Base-by-base conservation (phyloP, 495 filamentous ascomycete genomes). In the Symbiotaphrina buchneri region DNA sequence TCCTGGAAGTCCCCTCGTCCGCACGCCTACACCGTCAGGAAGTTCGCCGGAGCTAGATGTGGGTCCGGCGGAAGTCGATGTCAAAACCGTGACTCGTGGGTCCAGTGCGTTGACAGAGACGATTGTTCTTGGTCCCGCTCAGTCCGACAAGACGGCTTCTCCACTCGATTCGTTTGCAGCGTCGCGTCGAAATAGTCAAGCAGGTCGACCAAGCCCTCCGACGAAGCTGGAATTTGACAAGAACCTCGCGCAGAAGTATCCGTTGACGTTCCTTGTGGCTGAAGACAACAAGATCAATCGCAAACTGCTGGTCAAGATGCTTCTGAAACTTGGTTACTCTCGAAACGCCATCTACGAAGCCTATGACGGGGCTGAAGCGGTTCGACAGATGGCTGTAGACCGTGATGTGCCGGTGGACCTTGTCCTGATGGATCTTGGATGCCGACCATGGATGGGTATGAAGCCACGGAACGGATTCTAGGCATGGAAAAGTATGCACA, bases 351-450 rank as follows among this genome's bases (percentile, higher is more conserved):
- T 82, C 18, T 58, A 61, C 27, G 66, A 80, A 47, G 76, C 78
- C 3, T 66, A 69, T 36, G 73, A 84, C 41, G 77, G 76, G 21
- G 53, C 58, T 27, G 71, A 82, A 35, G 78, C 78, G 0, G 74
- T 84, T 2, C 58, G 64, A 13, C 58, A 73, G 18, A 74, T 77
- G 52, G 27, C 29, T 18, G 31, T 51, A 10, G 40, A 49, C 6
- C 15, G 35, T 18, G 33, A 46, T 24, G 31, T 41, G 32, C 40
- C 53, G 4, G 66, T 82, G 36, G 65, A 81, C 43, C 58, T 75
- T 1, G 57, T 84, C 14, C 47, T 82, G 18, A 84, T 84, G 78
- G 77, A 84, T 47, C 59, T 84, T 84, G 77, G 77, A 84, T 84
- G 77, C 78, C 77, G 2, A 57, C 67, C 34, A 76, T 81, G 67